Evolutionary conservation across 73 alveolate genomes (phyloP).

Genomic region (Symbiodinium natans): DNA sequence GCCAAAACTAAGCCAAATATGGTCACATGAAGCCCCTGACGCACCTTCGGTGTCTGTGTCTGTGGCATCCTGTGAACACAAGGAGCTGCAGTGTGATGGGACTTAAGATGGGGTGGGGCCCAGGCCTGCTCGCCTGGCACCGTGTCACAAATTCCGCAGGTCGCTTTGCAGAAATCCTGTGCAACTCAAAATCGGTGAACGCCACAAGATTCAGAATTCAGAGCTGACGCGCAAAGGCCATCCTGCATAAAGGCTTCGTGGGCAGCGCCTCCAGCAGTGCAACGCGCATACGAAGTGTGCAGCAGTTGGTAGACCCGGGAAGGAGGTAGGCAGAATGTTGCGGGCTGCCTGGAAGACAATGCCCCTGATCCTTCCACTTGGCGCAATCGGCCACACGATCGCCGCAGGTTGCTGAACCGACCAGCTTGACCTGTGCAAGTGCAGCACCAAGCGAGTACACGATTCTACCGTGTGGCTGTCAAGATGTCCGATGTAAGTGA

Average conservation of each 20-base stretch:
- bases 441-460: too few relatives aligned
- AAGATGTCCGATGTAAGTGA: too few relatives aligned
- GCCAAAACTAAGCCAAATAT: too few relatives aligned
- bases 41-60: too few relatives aligned
- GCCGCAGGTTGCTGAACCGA: conserved; percentile 16
- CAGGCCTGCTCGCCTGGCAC: conserved; percentile 36
- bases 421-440: not conserved
- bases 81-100: too few relatives aligned
- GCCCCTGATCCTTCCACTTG: conserved; percentile 9
- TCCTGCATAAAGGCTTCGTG: conserved; percentile 57
- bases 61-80: too few relatives aligned
- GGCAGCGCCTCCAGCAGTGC: conserved; percentile 17
- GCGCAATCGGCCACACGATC: conserved; percentile 2
- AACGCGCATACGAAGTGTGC: too few relatives aligned
- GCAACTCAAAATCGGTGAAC: not conserved
- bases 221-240: not conserved
- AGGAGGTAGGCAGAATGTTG: too few relatives aligned
- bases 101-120: not conserved
- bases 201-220: not conserved
- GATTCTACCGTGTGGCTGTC: too few relatives aligned
- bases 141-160: conserved; percentile 47
- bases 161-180: conserved; percentile 51
- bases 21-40: too few relatives aligned
- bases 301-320: too few relatives aligned
- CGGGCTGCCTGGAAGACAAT: conserved; percentile 19